Conservation (phyloP, 2,329 filamentous ascomycete species). For the Arthrobotrys iridis region DNA sequence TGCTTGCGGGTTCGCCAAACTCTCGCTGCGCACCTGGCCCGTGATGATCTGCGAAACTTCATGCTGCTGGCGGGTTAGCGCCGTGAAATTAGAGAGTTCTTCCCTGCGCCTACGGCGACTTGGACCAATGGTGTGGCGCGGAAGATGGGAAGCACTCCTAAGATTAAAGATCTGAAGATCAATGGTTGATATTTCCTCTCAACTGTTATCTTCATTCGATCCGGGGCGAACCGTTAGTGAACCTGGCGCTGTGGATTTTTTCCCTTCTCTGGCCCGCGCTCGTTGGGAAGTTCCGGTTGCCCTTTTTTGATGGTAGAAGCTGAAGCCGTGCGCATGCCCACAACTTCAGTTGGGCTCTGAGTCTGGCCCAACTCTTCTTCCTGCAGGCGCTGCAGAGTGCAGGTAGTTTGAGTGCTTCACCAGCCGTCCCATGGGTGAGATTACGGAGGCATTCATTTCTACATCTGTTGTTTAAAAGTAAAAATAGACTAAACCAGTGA, state of each 20-base stretch:
- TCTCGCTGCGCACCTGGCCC: slow-evolving; percentile 23
- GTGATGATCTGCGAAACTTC: slow-evolving; percentile 32
- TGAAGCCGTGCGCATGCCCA: no score
- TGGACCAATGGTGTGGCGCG: slow-evolving; percentile 40
- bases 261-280: neutral
- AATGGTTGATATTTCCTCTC: slow-evolving; percentile 18
- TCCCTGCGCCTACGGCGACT: slow-evolving; percentile 38
- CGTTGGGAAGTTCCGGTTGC: slow-evolving; percentile 33
- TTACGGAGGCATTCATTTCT: slow-evolving; percentile 6
- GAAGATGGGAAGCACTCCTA: neutral
- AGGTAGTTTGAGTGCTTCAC: slow-evolving; percentile 16
- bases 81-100: slow-evolving; percentile 46
- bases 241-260: neutral
- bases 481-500: slow-evolving; percentile 14
- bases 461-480: slow-evolving; percentile 3
- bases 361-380: slow-evolving; percentile 1
- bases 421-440: slow-evolving; percentile 13
- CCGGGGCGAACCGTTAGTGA: slow-evolving; percentile 2
- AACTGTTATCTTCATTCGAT: slow-evolving; percentile 8
- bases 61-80: slow-evolving; percentile 44
- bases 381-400: slow-evolving; percentile 3
- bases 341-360: slow-evolving; percentile 2
- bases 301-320: neutral
- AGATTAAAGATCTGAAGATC: slow-evolving; percentile 42
- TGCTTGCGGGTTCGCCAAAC: slow-evolving; percentile 22